These are phyloP conservation scores for Daldinia caldariorum DNA, from an alignment of 495 filamentous ascomycete genomes.

Conservation along the genomic window DNA sequence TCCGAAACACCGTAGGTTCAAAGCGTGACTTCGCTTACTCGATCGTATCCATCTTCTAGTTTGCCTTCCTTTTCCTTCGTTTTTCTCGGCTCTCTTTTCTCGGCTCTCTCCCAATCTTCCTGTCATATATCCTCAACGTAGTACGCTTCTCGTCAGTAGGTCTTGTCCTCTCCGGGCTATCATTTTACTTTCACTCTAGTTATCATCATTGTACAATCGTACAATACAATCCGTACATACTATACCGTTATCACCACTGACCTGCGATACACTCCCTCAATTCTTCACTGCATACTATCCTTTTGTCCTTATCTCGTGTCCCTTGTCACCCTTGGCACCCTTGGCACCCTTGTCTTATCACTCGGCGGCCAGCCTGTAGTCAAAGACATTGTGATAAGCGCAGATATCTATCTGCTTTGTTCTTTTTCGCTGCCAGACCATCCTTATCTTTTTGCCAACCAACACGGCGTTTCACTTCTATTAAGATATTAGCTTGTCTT, in stretches of 20 bases:
- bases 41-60: slow-evolving; percentile 34
- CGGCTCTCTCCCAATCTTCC: slow-evolving; percentile 10
- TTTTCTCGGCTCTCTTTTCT: slow-evolving; percentile 21
- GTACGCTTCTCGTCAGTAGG: slow-evolving; percentile 18
- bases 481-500: slow-evolving; percentile 27
- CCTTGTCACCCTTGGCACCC: slow-evolving; percentile 1
- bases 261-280: slow-evolving; percentile 13
- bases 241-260: slow-evolving; percentile 11
- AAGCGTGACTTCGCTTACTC: slow-evolving; percentile 38
- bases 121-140: slow-evolving; percentile 32
- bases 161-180: slow-evolving; percentile 21
- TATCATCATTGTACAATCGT: background rate
- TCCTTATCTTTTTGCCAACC: slow-evolving; percentile 27
- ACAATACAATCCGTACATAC: background rate
- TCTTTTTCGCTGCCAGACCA: slow-evolving; percentile 7
- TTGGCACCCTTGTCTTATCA: slow-evolving; percentile 24
- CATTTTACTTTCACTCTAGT: slow-evolving; percentile 20
- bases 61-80: slow-evolving; percentile 20
- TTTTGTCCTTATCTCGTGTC: slow-evolving; percentile 27
- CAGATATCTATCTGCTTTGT: slow-evolving; percentile 18
- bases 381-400: slow-evolving; percentile 32
- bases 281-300: slow-evolving; percentile 7
- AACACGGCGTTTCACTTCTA: slow-evolving; percentile 5
- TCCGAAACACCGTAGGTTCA: slow-evolving; percentile 10
- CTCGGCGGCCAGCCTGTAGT: slow-evolving; percentile 13